These are phyloP conservation scores for Beauveria rudraprayagi DNA, from an alignment of 2,329 filamentous ascomycete species.

Conservation along the genomic window DNA sequence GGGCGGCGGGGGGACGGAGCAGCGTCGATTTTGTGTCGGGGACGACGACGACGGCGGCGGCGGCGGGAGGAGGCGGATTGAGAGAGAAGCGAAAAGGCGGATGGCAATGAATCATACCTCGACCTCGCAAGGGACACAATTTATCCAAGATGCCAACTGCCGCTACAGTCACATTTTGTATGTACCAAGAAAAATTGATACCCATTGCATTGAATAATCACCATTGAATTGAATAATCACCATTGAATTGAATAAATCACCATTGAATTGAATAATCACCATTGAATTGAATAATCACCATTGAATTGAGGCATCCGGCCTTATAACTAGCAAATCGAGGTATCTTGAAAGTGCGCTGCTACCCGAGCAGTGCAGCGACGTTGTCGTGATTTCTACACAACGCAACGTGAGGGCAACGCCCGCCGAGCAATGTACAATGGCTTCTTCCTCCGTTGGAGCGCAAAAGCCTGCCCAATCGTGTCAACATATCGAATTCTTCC, in stretches of 20 bases:
- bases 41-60: neutral
- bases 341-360: constrained; percentile 25
- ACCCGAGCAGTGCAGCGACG: constrained; percentile 9
- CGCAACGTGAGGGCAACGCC: neutral
- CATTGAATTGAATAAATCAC: neutral
- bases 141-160: too few relatives aligned
- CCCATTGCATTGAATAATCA: neutral
- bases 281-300: neutral
- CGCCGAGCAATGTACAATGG: constrained; percentile 1
- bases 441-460: neutral
- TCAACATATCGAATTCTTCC: neutral
- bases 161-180: too few relatives aligned
- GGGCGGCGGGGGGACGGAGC: constrained; percentile 30
- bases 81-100: constrained; percentile 27
- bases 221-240: constrained; percentile 10
- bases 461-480: neutral
- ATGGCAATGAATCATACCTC: neutral
- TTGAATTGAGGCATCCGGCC: constrained; percentile 10
- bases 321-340: constrained; percentile 18
- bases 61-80: constrained; percentile 15
- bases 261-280: constrained; percentile 9
- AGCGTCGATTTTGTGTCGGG: constrained; percentile 42
- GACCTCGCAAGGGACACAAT: too few relatives aligned
- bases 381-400: neutral
- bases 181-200: neutral